These are phyloP conservation scores for Populus davidiana DNA, from an alignment of 345 rosid genomes.

Conservation along the genomic window DNA sequence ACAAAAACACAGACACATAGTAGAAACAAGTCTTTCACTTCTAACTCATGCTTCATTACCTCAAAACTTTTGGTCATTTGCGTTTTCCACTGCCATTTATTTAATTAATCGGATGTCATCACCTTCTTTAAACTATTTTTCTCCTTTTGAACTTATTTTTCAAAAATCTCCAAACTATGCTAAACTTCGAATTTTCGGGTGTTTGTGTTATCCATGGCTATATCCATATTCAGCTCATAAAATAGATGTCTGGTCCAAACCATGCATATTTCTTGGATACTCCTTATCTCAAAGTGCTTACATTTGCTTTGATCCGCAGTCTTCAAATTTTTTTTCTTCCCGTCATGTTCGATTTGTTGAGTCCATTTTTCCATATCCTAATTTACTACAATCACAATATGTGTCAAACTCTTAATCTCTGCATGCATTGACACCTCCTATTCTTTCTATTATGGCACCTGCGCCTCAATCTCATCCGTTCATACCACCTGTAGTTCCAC, in stretches of 20 bases:
- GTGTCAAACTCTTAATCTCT: background rate
- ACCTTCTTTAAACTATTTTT: accelerated
- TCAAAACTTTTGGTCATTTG: background rate
- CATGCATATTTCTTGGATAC: background rate
- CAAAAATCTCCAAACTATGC: accelerated
- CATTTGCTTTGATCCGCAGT: background rate
- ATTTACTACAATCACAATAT: too few species aligned
- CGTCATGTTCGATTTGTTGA: background rate
- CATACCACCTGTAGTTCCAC: background rate
- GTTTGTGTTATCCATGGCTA: background rate
- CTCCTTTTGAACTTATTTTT: accelerated
- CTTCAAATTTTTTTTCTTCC: background rate
- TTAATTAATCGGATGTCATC: background rate
- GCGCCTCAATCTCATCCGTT: accelerated
- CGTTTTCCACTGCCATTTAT: background rate
- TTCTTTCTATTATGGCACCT: background rate
- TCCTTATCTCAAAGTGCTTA: background rate
- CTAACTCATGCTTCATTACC: background rate
- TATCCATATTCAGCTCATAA: background rate
- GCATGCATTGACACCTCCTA: accelerated
- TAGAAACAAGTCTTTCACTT: background rate
- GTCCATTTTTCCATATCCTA: background rate
- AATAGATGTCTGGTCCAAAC: background rate
- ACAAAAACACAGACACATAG: background rate
- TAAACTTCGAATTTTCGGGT: background rate